Evolutionary conservation across 805 yeast species (phyloP), one percentile per base, ranked within the genome.

Genomic region (Candida sakaeoensis): DNA sequence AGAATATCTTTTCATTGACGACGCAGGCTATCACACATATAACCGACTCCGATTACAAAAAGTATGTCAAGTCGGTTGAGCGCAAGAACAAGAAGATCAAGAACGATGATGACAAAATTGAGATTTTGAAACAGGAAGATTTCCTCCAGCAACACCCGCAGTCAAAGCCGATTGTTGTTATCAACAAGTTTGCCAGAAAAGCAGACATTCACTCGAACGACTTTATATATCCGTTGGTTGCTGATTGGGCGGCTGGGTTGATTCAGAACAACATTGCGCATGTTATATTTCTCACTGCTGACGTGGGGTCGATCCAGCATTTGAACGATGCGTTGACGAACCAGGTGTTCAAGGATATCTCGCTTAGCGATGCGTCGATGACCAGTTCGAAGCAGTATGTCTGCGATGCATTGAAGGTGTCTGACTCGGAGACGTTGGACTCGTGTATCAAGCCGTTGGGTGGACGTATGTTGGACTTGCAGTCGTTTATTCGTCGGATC

Each of bases 381-480:
- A 68, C 60, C 4, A 80, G 87, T 30, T 86, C 97, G 1, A 75
- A 74, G 46, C 74, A 74, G 29, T 93, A 83, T 56, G 86, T 90
- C 9, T 45, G 74, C 41, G 72, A 71, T 21, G 85, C 80, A 46
- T 59, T 83, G 34, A 47, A 46, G 13, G 42, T 46, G 15, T 54
- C 50, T 4, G 59, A 55, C 5, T 55, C 58, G 22, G 62, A 56
- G 19, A 51, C 57, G n/a, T 68, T 89, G 17, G 81, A 77, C 17
- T 60, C 64, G 4, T 74, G 81, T 23, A 63, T 90, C 24, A 77
- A 67, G 19, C 95, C 95, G 9, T 63, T 93, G 19, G 99, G 99
- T 15, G 99, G 99, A 29, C 79, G 99, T 46, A 85, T 91, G 90
- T 71, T 89, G 33, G 99, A 93, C 58, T 69, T 93, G 37, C 96